These are phyloP conservation scores for Elsinoe perseae DNA, from an alignment of 2,329 filamentous ascomycete species.

Conservation along the genomic window DNA sequence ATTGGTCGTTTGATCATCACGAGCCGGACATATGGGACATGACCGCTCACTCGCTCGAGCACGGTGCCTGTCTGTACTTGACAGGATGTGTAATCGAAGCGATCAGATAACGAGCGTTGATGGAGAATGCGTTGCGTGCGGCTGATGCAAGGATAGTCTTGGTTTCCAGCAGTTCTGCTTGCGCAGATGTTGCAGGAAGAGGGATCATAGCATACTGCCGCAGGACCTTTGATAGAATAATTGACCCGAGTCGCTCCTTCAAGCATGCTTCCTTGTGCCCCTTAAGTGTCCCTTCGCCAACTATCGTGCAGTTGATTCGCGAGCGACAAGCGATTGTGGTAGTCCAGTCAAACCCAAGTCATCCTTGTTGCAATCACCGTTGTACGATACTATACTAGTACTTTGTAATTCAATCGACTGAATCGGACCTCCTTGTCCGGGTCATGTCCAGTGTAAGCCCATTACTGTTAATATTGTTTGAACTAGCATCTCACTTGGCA, in stretches of 20 bases:
- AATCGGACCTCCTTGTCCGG: no score
- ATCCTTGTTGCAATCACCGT: no score
- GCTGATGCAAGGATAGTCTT: slow-evolving; percentile 16
- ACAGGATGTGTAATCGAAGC: slow-evolving; percentile 16
- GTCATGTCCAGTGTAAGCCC: no score
- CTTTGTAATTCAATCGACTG: no score
- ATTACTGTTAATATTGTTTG: no score
- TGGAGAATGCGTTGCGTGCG: slow-evolving; percentile 20
- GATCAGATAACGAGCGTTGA: slow-evolving; percentile 26
- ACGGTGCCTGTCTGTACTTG: slow-evolving; percentile 15
- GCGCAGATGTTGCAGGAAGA: slow-evolving; percentile 3
- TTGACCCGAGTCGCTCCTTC: slow-evolving; percentile 4
- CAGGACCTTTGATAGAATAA: slow-evolving; percentile 10
- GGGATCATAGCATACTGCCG: slow-evolving; percentile 11
- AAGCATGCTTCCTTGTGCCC: not conserved
- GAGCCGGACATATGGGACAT: slow-evolving; percentile 27
- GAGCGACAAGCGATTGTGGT: no score
- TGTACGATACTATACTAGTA: no score
- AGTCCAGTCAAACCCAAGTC: no score
- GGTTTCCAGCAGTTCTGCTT: slow-evolving; percentile 2
- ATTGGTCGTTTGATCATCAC: slow-evolving; percentile 27
- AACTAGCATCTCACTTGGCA: no score
- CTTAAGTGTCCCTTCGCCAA: not conserved
- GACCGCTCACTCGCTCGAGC: slow-evolving; percentile 21
- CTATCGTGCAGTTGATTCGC: not conserved